phyloP scores from a whole-genome alignment of 2,329 filamentous ascomycete species.

The Alternaria alternata region DNA sequence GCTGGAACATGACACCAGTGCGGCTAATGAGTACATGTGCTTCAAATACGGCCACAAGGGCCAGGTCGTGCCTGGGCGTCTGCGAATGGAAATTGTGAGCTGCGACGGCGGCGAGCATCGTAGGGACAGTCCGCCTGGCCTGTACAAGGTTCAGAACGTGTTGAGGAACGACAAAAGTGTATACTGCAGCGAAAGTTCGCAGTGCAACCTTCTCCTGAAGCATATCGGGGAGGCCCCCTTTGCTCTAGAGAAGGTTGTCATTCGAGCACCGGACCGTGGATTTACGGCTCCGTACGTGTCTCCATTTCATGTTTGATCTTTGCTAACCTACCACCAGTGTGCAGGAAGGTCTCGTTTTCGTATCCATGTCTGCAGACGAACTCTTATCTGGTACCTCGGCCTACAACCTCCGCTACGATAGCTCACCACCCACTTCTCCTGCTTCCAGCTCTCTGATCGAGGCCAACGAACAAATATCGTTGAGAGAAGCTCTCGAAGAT shows the following conservation, averaged over 20 bases:
- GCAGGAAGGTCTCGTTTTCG: conserved; percentile 90
- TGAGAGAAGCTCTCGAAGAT: conserved; percentile 48
- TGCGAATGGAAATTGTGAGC: conserved; percentile 87
- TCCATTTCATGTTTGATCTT: conserved; percentile 11
- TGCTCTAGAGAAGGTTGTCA: conserved; percentile 82
- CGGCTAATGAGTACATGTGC: conserved; percentile 36
- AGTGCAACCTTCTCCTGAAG: conserved; percentile 84
- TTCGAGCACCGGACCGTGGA: conserved; percentile 81
- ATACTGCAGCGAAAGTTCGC: conserved; percentile 88
- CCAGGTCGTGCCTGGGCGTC: conserved; percentile 80
- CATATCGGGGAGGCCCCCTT: conserved; percentile 85
- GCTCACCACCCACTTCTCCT: conserved; percentile 36
- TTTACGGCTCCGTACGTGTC: conserved; percentile 84
- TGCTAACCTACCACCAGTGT: conserved; percentile 65
- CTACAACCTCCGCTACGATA: conserved; percentile 73
- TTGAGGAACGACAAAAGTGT: conserved; percentile 82
- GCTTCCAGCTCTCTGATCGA: conserved; percentile 33
- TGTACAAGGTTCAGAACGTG: conserved; percentile 71
- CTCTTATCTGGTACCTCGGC: conserved; percentile 75
- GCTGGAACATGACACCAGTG: conserved; percentile 47
- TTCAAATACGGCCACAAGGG: conserved; percentile 87
- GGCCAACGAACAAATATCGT: conserved; percentile 41
- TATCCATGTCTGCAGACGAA: conserved; percentile 84
- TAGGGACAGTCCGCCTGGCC: conserved; percentile 63
- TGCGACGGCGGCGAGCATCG: conserved; percentile 81